A percentile compares a stretch with the other conserved stretches of the same genome.
Conservation (phyloP, 2,329 filamentous ascomycete species). For the Sphaerulina populicola region DNA sequence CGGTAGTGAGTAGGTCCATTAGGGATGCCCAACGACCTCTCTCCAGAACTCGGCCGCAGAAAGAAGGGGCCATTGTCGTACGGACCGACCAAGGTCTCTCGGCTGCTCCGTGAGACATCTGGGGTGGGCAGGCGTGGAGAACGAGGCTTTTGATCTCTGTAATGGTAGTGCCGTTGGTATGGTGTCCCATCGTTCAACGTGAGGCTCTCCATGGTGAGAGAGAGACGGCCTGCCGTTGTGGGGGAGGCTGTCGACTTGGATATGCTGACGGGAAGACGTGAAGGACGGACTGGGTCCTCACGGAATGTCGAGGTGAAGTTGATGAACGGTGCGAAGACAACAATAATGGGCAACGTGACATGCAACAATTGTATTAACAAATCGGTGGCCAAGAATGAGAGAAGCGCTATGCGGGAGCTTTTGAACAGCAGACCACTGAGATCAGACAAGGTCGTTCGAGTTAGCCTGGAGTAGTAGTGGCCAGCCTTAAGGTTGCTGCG, state of each 20-base stretch:
- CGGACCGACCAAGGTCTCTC: slow-evolving; percentile 23
- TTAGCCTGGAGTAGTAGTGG: slow-evolving; percentile 12
- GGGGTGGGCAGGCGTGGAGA: slow-evolving; percentile 30
- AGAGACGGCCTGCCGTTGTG: slow-evolving; percentile 3
- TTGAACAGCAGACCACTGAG: slow-evolving; percentile 5
- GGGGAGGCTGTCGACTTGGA: not conserved
- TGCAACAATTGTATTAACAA: slow-evolving; percentile 6
- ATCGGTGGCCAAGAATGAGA: slow-evolving; percentile 13
- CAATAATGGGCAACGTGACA: slow-evolving; percentile 4
- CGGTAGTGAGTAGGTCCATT: slow-evolving; percentile 12
- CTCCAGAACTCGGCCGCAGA: not conserved
- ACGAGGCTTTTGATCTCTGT: slow-evolving; percentile 15
- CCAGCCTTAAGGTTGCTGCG: slow-evolving; percentile 17
- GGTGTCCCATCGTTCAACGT: slow-evolving; percentile 17
- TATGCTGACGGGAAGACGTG: not conserved
- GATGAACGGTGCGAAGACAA: slow-evolving; percentile 3
- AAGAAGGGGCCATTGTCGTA: slow-evolving; percentile 9
- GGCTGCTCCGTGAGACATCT: slow-evolving; percentile 27
- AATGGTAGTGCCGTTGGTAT: slow-evolving; percentile 14
- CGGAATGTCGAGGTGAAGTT: not conserved
- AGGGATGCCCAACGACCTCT: slow-evolving; percentile 9
- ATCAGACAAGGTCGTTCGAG: slow-evolving; percentile 1
- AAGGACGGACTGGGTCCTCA: not conserved
- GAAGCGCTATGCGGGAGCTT: slow-evolving; percentile 12
- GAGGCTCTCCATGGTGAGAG: slow-evolving; percentile 18